Evolutionary conservation across 2,329 filamentous ascomycete species (phyloP).

Genomic region (Chrysosporium queenslandicum): DNA sequence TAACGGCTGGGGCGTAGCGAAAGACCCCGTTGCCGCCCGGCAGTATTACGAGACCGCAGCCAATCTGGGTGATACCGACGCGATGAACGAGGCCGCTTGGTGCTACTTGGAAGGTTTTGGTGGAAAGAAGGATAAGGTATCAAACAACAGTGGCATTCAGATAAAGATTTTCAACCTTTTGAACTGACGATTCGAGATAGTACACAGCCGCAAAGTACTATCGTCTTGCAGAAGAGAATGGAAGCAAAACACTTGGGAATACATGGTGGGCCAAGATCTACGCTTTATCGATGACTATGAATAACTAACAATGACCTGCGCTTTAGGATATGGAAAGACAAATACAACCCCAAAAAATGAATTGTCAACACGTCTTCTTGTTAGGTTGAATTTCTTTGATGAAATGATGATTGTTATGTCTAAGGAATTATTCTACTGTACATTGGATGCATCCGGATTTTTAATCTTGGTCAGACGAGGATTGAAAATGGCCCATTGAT

Average conservation of each 20-base stretch:
- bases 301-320: background rate
- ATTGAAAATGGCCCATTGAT: too few species aligned
- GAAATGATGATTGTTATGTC: too few species aligned
- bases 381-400: background rate
- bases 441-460: too few species aligned
- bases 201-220: constrained; percentile 65
- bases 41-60: constrained; percentile 97
- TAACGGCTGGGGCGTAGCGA: constrained; percentile 83
- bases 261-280: constrained; percentile 60
- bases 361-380: too few species aligned
- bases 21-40: constrained; percentile 72
- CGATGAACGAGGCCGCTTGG: constrained; percentile 94
- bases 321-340: constrained; percentile 92
- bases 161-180: constrained; percentile 11
- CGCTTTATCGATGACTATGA: background rate
- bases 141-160: constrained; percentile 32
- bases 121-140: constrained; percentile 95
- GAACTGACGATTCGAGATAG: constrained; percentile 15
- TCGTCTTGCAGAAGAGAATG: constrained; percentile 75
- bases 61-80: constrained; percentile 90
- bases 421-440: too few species aligned
- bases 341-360: constrained; percentile 56
- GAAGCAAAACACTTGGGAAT: constrained; percentile 84
- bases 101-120: constrained; percentile 96
- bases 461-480: too few species aligned